Conservation (phyloP, 495 filamentous ascomycete species). For the Daldinia concentrica region DNA sequence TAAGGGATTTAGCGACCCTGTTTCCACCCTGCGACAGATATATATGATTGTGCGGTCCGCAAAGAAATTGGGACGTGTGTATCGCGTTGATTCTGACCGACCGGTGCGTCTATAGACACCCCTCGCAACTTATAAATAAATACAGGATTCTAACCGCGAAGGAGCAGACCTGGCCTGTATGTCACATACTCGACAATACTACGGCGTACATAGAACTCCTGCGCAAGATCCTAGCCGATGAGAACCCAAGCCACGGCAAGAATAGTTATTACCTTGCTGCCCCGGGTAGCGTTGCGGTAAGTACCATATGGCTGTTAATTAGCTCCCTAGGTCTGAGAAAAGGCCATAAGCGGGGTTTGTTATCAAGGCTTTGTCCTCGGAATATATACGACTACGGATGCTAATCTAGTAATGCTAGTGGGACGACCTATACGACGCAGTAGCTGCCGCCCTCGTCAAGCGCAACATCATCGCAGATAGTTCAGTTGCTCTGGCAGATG, state of each 20-base stretch:
- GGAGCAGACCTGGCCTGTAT: slow-evolving; percentile 58
- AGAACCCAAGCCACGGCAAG: slow-evolving; percentile 51
- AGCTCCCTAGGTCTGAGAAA: too few species aligned
- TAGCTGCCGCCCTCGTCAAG: slow-evolving; percentile 53
- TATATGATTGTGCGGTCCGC: slow-evolving; percentile 58
- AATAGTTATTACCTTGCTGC: slow-evolving; percentile 62
- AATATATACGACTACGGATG: not conserved
- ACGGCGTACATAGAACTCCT: slow-evolving; percentile 56
- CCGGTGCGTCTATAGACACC: slow-evolving; percentile 41
- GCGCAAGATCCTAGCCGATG: slow-evolving; percentile 51
- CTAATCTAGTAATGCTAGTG: slow-evolving; percentile 41
- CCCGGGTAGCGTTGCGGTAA: slow-evolving; percentile 51
- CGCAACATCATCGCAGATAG: slow-evolving; percentile 49
- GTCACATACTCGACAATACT: slow-evolving; percentile 56
- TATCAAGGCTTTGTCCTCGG: not conserved
- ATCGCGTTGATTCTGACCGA: slow-evolving; percentile 47
- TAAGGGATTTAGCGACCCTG: slow-evolving; percentile 58
- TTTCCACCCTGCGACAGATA: slow-evolving; percentile 56
- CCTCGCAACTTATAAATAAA: not conserved
- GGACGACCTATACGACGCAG: slow-evolving; percentile 57
- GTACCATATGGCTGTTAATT: too few species aligned
- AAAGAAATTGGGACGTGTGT: slow-evolving; percentile 48
- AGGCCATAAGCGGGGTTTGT: not conserved
- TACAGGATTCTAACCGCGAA: not conserved
- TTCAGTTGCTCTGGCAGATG: slow-evolving; percentile 46